These are phyloP conservation scores for Leccinum subgranulosum DNA, from an alignment of 768 basidiomycete genomes.

Conservation along the genomic window DNA sequence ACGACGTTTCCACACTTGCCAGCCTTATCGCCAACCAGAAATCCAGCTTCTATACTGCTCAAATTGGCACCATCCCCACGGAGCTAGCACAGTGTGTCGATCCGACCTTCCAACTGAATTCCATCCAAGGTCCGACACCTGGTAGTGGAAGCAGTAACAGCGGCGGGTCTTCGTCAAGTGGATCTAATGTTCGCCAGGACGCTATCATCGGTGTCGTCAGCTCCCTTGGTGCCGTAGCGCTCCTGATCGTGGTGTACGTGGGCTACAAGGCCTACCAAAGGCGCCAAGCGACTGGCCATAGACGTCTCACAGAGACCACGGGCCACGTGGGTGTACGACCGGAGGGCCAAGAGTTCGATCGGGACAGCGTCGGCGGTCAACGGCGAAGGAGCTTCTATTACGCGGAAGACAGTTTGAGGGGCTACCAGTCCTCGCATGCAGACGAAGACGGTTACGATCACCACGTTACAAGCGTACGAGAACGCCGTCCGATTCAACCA, in stretches of 20 bases:
- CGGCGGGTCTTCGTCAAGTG: constrained; percentile 21
- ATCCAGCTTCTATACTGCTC: constrained; percentile 64
- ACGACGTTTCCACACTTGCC: constrained; percentile 56
- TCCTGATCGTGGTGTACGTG: constrained; percentile 71
- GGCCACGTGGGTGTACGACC: constrained; percentile 44
- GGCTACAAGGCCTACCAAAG: constrained; percentile 65
- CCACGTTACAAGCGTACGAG: constrained; percentile 40
- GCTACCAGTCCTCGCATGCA: constrained; percentile 41
- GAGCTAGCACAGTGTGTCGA: constrained; percentile 68
- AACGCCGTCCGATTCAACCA: constrained; percentile 59
- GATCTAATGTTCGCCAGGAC: constrained; percentile 54
- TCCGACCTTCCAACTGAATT: constrained; percentile 57
- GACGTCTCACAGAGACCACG: constrained; percentile 59
- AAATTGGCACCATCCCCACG: constrained; percentile 41
- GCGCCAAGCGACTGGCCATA: constrained; percentile 66
- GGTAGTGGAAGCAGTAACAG: constrained; percentile 18
- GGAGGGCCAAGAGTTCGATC: constrained; percentile 73
- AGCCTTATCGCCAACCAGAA: constrained; percentile 57
- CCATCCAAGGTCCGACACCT: constrained; percentile 39
- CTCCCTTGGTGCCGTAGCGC: constrained; percentile 73
- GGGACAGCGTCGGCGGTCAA: constrained; percentile 69
- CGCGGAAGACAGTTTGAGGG: constrained; percentile 78
- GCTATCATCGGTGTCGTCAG: constrained; percentile 91
- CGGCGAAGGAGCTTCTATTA: constrained; percentile 81
- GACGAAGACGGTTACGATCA: constrained; percentile 39